A percentile compares a stretch with the other conserved stretches of the same genome.
Conservation (phyloP, 75 land plant genomes). For the Picea sitchensis region DNA sequence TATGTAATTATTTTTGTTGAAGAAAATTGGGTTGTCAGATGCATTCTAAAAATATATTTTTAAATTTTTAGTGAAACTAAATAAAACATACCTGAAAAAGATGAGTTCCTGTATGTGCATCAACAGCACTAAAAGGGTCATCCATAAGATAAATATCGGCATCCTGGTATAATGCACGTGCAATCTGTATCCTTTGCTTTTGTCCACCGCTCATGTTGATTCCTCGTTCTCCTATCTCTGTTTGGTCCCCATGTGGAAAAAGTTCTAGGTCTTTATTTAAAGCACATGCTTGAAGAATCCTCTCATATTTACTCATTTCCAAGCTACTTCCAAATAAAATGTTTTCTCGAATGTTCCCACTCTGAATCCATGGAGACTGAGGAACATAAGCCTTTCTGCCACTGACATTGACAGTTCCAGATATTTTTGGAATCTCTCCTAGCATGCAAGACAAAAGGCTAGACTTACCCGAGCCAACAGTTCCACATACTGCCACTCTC, state of each 20-base stretch:
- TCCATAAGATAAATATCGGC: slow-evolving; percentile 89
- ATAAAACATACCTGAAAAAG: slow-evolving; percentile 58
- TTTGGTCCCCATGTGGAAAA: slow-evolving; percentile 67
- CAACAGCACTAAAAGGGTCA: slow-evolving; percentile 96
- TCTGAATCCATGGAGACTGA: slow-evolving; percentile 88
- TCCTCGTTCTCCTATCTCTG: slow-evolving; percentile 94
- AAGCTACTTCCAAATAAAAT: slow-evolving; percentile 75
- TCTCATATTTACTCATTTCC: slow-evolving; percentile 50
- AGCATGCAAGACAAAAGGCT: slow-evolving; percentile 71
- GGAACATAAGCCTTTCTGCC: slow-evolving; percentile 85
- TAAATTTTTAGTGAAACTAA: not conserved
- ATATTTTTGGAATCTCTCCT: slow-evolving; percentile 73
- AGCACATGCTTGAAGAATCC: slow-evolving; percentile 67
- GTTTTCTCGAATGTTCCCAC: slow-evolving; percentile 77
- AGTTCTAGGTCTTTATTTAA: slow-evolving; percentile 68
- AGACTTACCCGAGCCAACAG: slow-evolving; percentile 86
- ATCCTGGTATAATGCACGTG: slow-evolving; percentile 89
- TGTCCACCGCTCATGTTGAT: slow-evolving; percentile 97
- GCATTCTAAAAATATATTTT: not conserved
- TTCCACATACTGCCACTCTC: slow-evolving; percentile 80
- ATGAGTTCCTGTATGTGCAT: slow-evolving; percentile 92
- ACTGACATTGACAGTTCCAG: slow-evolving; percentile 69
- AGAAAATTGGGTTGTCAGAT: not conserved
- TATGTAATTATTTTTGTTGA: not conserved
- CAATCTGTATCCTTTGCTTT: slow-evolving; percentile 90